A percentile compares a stretch with the other conserved stretches of the same genome.
phyloP scores from a whole-genome alignment of 1,284 basidiomycete genomes.

The Trichosporon asahii region DNA sequence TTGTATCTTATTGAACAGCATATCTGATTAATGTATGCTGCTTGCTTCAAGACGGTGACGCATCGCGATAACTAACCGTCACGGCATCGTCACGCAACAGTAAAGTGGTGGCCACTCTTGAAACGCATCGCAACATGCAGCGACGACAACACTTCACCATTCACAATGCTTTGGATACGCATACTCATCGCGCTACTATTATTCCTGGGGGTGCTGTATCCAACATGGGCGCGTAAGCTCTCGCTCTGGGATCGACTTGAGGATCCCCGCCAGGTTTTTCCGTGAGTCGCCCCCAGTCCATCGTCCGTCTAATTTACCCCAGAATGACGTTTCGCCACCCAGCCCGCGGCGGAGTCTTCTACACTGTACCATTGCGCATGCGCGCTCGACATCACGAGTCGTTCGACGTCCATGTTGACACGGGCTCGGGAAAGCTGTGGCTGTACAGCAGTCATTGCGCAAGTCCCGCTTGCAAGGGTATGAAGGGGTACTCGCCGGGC shows the following conservation, averaged over 20 bases:
- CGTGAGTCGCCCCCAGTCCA: conserved; percentile 7
- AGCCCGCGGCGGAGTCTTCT: background rate
- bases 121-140: background rate
- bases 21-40: background rate
- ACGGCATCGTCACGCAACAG: background rate
- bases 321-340: background rate
- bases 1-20: background rate
- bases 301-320: background rate
- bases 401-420: background rate
- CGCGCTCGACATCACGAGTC: background rate
- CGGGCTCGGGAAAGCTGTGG: background rate
- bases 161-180: background rate
- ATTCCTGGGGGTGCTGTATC: background rate
- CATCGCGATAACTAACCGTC: background rate
- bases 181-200: background rate
- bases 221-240: conserved; percentile 2
- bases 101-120: too few relatives aligned
- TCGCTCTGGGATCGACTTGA: conserved; percentile 1
- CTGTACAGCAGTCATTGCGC: conserved; percentile 2
- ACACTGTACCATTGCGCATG: background rate
- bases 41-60: background rate
- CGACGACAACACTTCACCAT: background rate
- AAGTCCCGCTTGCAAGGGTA: background rate
- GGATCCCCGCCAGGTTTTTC: background rate
- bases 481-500: background rate